phyloP scores from a whole-genome alignment of 768 basidiomycete genomes.

The Boletus rufocinnamomeus region DNA sequence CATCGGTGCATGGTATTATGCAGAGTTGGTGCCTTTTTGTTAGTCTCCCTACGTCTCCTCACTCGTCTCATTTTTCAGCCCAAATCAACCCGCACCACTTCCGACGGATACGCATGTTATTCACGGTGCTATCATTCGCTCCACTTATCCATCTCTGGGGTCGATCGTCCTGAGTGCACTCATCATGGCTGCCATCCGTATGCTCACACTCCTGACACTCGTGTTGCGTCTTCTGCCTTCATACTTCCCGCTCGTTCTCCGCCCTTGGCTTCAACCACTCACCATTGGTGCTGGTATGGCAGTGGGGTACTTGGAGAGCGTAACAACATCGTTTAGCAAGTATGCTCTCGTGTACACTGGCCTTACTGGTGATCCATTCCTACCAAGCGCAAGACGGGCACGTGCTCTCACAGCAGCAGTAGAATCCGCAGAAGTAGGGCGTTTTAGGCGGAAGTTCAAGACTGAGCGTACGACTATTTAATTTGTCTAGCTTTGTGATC shows the following conservation, averaged over 20 bases:
- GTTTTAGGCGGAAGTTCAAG: constrained; percentile 50
- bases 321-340: constrained; percentile 56
- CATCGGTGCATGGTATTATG: constrained; percentile 91
- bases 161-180: constrained; percentile 76
- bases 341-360: constrained; percentile 75
- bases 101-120: constrained; percentile 69
- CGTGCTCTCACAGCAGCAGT: constrained; percentile 57
- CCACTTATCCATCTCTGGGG: constrained; percentile 81
- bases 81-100: constrained; percentile 37
- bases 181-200: constrained; percentile 69
- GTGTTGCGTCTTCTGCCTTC: constrained; percentile 56
- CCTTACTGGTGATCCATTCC: constrained; percentile 72
- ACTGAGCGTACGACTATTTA: constrained; percentile 53
- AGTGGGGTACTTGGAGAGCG: constrained; percentile 45
- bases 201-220: constrained; percentile 51
- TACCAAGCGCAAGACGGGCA: constrained; percentile 55
- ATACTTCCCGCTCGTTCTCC: constrained; percentile 48
- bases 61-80: constrained; percentile 21
- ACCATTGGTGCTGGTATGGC: constrained; percentile 39
- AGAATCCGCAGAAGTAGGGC: constrained; percentile 45
- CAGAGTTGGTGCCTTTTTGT: constrained; percentile 44
- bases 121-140: constrained; percentile 74
- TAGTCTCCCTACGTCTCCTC: background rate
- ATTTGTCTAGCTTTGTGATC: background rate
- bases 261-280: constrained; percentile 45